Conservation (phyloP, 2,329 filamentous ascomycete species). For the Magnaporthiopsis incrustans region DNA sequence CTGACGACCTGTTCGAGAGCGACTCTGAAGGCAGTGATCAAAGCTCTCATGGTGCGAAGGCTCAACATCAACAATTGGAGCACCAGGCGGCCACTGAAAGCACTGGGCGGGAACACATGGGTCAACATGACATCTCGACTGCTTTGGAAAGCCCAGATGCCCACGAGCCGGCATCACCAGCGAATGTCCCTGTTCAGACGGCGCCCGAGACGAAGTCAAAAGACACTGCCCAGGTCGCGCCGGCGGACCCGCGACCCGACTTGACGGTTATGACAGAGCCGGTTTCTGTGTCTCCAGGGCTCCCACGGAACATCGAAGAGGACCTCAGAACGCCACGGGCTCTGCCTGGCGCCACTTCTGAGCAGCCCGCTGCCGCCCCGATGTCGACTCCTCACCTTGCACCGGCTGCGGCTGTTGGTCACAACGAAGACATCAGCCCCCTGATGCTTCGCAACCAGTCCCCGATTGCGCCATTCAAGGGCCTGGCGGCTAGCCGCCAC, state of each 20-base stretch:
- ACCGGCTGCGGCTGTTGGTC: background rate
- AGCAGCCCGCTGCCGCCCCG: background rate
- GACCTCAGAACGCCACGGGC: background rate
- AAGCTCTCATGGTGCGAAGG: background rate
- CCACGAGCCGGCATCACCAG: background rate
- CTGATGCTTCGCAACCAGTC: conserved; percentile 12
- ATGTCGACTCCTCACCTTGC: conserved; percentile 12
- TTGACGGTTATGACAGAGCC: conserved; percentile 8
- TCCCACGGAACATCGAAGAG: background rate
- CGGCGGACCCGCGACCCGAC: background rate
- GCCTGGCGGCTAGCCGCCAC: conserved; percentile 21
- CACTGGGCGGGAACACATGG: background rate
- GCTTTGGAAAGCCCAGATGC: background rate
- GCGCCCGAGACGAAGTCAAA: background rate
- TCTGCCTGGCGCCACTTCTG: conserved; percentile 9
- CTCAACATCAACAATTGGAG: background rate
- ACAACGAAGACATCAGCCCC: conserved; percentile 14
- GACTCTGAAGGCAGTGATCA: conserved; percentile 6
- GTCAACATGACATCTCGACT: background rate
- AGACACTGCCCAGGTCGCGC: background rate
- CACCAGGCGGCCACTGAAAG: background rate
- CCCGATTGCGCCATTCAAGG: conserved; percentile 11
- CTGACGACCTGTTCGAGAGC: conserved; percentile 25
- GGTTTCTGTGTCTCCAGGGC: background rate
- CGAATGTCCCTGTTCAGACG: background rate